Percentiles rank a stretch among this genome's conserved stretches.
Conservation (phyloP, 495 filamentous ascomycete genomes). For the Xylaria nigripes region DNA sequence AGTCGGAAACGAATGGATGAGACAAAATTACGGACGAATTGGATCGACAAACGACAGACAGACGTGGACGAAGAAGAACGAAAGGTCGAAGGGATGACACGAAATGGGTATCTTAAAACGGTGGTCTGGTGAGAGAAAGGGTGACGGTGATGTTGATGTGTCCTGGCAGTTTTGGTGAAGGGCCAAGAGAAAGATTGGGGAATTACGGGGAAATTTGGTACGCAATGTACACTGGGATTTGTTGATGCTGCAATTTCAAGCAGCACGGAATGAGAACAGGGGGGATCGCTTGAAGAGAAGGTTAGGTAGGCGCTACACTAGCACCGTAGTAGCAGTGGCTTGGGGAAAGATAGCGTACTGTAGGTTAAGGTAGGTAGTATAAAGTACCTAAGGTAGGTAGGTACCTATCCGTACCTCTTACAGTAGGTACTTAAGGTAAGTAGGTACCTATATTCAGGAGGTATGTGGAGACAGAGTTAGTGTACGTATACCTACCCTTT, state of each 20-base stretch:
- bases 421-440: no score
- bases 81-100: conserved; percentile 2
- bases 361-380: no score
- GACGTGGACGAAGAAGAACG: background rate
- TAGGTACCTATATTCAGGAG: no score
- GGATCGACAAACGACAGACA: conserved; percentile 10
- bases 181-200: conserved; percentile 9
- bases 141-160: conserved; percentile 3
- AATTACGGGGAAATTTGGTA: conserved; percentile 5
- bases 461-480: no score
- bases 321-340: background rate
- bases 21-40: conserved; percentile 16
- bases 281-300: background rate
- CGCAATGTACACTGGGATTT: conserved; percentile 1
- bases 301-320: background rate
- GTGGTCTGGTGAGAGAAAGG: conserved; percentile 1
- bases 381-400: no score
- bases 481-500: no score
- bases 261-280: conserved; percentile 9
- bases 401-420: no score
- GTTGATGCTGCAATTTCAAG: conserved; percentile 12
- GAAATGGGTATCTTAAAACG: conserved; percentile 12
- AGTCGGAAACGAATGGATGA: conserved; percentile 6
- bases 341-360: background rate
- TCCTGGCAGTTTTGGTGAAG: conserved; percentile 3